phyloP scores from a whole-genome alignment of 306 rosid species.

The Begonia masoniana region DNA sequence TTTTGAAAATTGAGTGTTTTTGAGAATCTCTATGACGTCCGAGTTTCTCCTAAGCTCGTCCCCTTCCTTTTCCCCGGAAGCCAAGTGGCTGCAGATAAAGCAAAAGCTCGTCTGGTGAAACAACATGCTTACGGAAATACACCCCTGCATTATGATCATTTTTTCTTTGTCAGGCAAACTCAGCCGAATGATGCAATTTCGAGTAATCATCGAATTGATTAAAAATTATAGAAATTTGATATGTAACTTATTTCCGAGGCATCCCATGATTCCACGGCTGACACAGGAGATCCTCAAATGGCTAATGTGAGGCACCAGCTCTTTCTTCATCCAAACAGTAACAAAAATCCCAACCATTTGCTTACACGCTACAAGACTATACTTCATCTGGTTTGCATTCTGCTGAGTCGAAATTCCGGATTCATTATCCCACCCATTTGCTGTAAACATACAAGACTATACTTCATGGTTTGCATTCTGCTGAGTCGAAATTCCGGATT shows the following conservation, averaged over 20 bases:
- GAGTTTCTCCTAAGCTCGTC: constrained; percentile 93
- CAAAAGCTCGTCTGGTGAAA: constrained; percentile 97
- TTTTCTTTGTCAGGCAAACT: too few species aligned
- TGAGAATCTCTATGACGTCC: constrained; percentile 89
- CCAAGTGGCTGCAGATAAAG: constrained; percentile 94
- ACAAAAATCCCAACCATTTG: constrained; percentile 94
- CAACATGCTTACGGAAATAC: constrained; percentile 93
- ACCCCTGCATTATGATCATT: constrained; percentile 63
- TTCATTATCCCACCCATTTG: constrained; percentile 76
- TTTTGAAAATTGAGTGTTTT: constrained; percentile 84
- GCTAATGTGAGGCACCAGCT: constrained; percentile 61
- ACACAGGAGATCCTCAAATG: constrained; percentile 92
- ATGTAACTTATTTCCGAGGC: constrained; percentile 90
- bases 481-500: background rate
- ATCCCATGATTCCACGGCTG: constrained; percentile 98
- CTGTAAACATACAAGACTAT: constrained; percentile 42
- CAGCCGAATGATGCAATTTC: too few species aligned
- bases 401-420: background rate
- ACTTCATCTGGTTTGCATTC: constrained; percentile 7
- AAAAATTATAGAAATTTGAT: background rate
- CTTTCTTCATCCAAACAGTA: constrained; percentile 80
- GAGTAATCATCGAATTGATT: background rate
- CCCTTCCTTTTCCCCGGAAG: constrained; percentile 98
- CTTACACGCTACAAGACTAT: constrained; percentile 45
- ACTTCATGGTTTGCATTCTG: constrained; percentile 6